Conservation (phyloP, 345 rosid genomes). For the Kandelia obovata region DNA sequence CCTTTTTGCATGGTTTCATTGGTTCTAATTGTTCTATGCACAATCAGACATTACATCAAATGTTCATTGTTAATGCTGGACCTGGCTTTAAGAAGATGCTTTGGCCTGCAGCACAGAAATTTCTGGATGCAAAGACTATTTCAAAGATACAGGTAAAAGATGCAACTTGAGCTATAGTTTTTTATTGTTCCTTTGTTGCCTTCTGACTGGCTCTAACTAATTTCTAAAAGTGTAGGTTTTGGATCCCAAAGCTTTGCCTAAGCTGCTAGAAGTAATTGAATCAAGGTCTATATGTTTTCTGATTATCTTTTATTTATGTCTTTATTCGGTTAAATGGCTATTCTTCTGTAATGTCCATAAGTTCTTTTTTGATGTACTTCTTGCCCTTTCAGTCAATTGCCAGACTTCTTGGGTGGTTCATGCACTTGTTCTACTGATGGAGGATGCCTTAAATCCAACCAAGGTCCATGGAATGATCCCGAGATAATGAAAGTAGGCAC, state of each 20-base stretch:
- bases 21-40: slow-evolving; percentile 15
- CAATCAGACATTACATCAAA: slow-evolving; percentile 74
- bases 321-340: not conserved
- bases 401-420: slow-evolving; percentile 90
- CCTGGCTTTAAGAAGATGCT: slow-evolving; percentile 93
- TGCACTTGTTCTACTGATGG: slow-evolving; percentile 76
- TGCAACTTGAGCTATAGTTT: slow-evolving; percentile 20
- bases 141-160: slow-evolving; percentile 73
- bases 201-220: slow-evolving; percentile 7
- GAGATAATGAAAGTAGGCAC: slow-evolving; percentile 76
- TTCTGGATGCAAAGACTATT: slow-evolving; percentile 81
- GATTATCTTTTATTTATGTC: not conserved
- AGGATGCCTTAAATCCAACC: slow-evolving; percentile 87
- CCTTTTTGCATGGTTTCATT: slow-evolving; percentile 9
- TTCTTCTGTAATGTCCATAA: not conserved
- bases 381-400: slow-evolving; percentile 71
- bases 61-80: slow-evolving; percentile 95
- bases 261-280: slow-evolving; percentile 74
- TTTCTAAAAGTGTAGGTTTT: slow-evolving; percentile 57
- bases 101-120: slow-evolving; percentile 98
- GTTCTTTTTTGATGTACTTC: not conserved
- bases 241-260: slow-evolving; percentile 70
- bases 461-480: slow-evolving; percentile 98
- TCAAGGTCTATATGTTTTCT: slow-evolving; percentile 48
- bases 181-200: slow-evolving; percentile 8